Evolutionary conservation across 108 stramenopile genomes (phyloP).

Genomic region (Skeletonema tropicum): DNA sequence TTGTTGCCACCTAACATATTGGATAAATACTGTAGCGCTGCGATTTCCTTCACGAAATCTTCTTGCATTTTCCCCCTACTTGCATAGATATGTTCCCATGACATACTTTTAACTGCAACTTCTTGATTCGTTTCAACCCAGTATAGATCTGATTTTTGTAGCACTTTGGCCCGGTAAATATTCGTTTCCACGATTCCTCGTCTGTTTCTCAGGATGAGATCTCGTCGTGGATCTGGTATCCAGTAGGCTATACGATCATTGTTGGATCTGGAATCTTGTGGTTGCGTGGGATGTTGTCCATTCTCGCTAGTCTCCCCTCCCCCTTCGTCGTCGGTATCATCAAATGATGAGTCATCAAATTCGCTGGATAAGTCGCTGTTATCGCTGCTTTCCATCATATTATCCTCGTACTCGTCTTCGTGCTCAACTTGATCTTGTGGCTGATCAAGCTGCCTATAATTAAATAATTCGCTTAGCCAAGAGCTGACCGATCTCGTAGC

Average conservation of each 20-base stretch:
- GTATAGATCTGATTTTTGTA: slow-evolving; percentile 34
- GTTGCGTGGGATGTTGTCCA: background rate
- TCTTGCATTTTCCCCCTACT: slow-evolving; percentile 22
- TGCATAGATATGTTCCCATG: slow-evolving; percentile 27
- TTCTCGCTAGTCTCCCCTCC: background rate
- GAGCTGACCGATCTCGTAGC: background rate
- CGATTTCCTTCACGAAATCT: slow-evolving; percentile 43
- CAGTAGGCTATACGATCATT: background rate
- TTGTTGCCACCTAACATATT: background rate
- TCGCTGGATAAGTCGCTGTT: background rate
- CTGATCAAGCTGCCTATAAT: background rate
- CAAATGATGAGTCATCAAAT: background rate
- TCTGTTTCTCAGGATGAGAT: slow-evolving; percentile 4
- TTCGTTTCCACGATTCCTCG: slow-evolving; percentile 22
- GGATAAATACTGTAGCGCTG: slow-evolving; percentile 41
- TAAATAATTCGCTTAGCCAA: background rate
- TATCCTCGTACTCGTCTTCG: background rate
- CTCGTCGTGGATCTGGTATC: background rate
- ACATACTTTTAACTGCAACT: slow-evolving; percentile 42
- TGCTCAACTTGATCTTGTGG: background rate
- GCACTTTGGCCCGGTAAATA: slow-evolving; percentile 23
- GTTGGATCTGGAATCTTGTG: background rate
- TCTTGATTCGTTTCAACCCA: slow-evolving; percentile 21
- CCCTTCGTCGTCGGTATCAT: background rate
- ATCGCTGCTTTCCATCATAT: background rate